Conservation (phyloP, 352 stramenopile species). For the Pythium aquatile region DNA sequence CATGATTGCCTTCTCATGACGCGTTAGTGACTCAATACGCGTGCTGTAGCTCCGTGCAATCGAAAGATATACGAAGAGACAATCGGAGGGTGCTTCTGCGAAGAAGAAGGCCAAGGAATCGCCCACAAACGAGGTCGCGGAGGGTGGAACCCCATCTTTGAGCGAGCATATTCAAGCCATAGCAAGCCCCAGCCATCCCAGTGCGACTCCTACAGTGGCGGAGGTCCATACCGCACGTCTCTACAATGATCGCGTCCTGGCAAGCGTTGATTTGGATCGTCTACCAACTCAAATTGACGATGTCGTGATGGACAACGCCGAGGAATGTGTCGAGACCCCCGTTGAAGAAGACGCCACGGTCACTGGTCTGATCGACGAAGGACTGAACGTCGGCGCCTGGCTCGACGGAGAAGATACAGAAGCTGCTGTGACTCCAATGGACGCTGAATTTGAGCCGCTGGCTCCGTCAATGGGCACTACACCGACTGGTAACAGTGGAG, state of each 20-base stretch:
- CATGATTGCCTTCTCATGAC: background rate
- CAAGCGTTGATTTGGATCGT: too few species aligned
- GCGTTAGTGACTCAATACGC: background rate
- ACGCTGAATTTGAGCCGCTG: background rate
- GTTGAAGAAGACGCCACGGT: slow-evolving; percentile 19
- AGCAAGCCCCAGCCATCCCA: background rate
- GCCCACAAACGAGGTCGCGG: background rate
- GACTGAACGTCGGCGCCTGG: slow-evolving; percentile 7
- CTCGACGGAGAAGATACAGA: slow-evolving; percentile 9
- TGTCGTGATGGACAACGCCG: background rate
- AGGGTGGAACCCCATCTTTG: background rate
- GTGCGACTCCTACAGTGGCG: background rate
- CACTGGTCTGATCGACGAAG: background rate
- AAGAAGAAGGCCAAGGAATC: background rate
- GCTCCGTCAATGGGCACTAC: background rate
- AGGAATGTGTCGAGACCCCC: background rate
- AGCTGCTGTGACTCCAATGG: background rate
- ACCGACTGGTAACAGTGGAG: background rate
- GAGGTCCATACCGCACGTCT: too few species aligned
- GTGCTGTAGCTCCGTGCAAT: slow-evolving; percentile 38
- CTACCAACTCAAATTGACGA: background rate
- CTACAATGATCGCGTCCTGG: too few species aligned
- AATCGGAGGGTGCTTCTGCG: background rate
- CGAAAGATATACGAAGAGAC: slow-evolving; percentile 30
- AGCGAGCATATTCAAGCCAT: background rate